Evolutionary conservation across 805 yeast genomes (phyloP).

Genomic region (Candida incommunis): DNA sequence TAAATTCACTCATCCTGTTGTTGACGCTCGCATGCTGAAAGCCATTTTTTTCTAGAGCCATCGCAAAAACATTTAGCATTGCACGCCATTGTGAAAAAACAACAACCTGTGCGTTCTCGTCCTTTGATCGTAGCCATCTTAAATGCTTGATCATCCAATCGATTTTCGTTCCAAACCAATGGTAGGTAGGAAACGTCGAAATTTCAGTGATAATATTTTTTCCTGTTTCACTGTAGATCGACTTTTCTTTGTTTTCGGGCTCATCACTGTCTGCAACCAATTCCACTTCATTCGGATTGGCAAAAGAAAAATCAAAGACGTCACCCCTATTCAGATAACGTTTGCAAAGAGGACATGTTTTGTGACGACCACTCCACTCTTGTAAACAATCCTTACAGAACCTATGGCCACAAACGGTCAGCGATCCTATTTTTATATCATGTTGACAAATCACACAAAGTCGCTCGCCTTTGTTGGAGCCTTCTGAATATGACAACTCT

Average conservation of each 20-base stretch:
- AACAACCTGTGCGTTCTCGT: constrained; percentile 61
- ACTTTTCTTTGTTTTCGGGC: constrained; percentile 2
- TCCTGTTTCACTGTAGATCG: constrained; percentile 16
- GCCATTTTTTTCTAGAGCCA: constrained; percentile 47
- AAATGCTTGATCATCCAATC: constrained; percentile 70
- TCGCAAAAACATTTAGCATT: constrained; percentile 48
- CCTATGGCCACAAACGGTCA: constrained; percentile 85
- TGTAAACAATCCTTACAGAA: constrained; percentile 72
- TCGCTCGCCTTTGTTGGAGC: constrained; percentile 25
- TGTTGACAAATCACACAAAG: constrained; percentile 71
- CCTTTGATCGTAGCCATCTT: constrained; percentile 42
- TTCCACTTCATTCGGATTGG: neutral
- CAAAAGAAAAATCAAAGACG: constrained; percentile 40
- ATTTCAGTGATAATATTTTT: constrained; percentile 23
- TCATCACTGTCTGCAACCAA: constrained; percentile 1
- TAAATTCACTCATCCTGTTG: constrained; percentile 41
- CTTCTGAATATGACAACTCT: constrained; percentile 16
- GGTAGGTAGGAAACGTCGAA: constrained; percentile 23
- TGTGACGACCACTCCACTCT: constrained; percentile 50
- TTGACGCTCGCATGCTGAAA: constrained; percentile 44
- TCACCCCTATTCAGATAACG: constrained; percentile 32
- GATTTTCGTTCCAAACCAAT: constrained; percentile 70
- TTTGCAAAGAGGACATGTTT: constrained; percentile 76
- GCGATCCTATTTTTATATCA: constrained; percentile 55
- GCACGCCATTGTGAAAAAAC: constrained; percentile 84